These are phyloP conservation scores for Euphorbia lathyris DNA, from an alignment of 345 rosid species.

Conservation along the genomic window DNA sequence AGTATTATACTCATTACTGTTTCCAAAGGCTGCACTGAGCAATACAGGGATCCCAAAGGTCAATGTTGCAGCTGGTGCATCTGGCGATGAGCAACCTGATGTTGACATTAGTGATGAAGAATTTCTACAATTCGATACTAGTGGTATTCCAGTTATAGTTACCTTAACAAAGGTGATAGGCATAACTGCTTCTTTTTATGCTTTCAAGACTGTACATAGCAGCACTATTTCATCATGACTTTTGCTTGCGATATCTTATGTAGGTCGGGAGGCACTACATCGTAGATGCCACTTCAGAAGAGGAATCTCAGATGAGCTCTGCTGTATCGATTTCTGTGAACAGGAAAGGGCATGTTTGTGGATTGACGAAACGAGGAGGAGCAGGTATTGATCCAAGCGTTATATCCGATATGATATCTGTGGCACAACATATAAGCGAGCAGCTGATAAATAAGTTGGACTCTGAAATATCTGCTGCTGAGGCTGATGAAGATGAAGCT, in stretches of 20 bases:
- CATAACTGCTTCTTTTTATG: background rate
- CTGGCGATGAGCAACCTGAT: slow-evolving; percentile 77
- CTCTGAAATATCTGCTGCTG: slow-evolving; percentile 73
- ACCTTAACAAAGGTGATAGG: slow-evolving; percentile 75
- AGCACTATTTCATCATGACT: background rate
- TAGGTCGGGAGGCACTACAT: slow-evolving; percentile 76
- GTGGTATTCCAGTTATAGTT: slow-evolving; percentile 64
- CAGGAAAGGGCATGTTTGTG: slow-evolving; percentile 70
- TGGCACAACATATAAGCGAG: slow-evolving; percentile 61
- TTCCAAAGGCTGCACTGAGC: slow-evolving; percentile 81
- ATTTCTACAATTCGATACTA: slow-evolving; percentile 78
- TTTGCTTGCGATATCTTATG: background rate
- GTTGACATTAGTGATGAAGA: slow-evolving; percentile 94
- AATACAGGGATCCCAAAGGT: slow-evolving; percentile 88
- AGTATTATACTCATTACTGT: background rate
- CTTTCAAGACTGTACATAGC: background rate
- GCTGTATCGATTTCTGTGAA: slow-evolving; percentile 76
- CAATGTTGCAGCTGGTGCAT: slow-evolving; percentile 46
- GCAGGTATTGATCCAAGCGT: slow-evolving; percentile 76
- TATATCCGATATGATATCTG: slow-evolving; percentile 84
- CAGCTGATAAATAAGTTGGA: slow-evolving; percentile 63
- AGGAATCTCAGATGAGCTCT: slow-evolving; percentile 94
- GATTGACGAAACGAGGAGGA: slow-evolving; percentile 78
- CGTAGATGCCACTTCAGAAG: slow-evolving; percentile 88
- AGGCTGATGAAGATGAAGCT: slow-evolving; percentile 39